Evolutionary conservation across 2,329 filamentous ascomycete species (phyloP), one percentile per base, ranked within the genome.

Genomic region (Arthrobotrys musiformis): DNA sequence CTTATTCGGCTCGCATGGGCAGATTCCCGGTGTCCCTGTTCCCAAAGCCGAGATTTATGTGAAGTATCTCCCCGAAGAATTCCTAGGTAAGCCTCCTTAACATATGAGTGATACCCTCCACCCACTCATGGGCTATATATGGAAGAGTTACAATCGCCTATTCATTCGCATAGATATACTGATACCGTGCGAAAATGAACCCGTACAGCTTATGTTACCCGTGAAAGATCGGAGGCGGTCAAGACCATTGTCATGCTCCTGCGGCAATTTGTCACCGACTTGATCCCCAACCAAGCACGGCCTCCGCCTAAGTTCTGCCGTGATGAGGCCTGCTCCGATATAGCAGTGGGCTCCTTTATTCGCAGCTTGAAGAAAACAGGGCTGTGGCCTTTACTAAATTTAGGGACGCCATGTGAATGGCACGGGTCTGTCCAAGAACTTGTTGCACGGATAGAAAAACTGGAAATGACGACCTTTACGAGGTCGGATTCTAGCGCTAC

Each of bases 181-280:
- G n/a, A n/a, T n/a, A n/a, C n/a, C n/a, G n/a, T n/a, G n/a, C n/a
- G n/a, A n/a, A n/a, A n/a, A n/a, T n/a, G n/a, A n/a, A n/a, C n/a
- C n/a, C 15, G 19, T 35, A 19, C 37, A 69, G 64, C 33, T 5
- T 69, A 69, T 37, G 35, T 69, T 4, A 22, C 28, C 2, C 26
- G n/a, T 2, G 64, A 69, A 50, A 60, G 64, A 61, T 7, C 8
- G 4, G 37, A 48, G 15, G 37, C 28, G 13, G 35, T 69, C 11
- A 15, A 19, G 7, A 22, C 46, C 1, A 35, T 69, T n/a, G 42
- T 50, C 17, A 35, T 13, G 1, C 5, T 58, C 15, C 28, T 69
- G 8, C 52, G 64, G 17, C 64, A 69, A 8, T 69, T 69, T 35
- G 28, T 61, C 11, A 69, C 40, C 15, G 64, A 69, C 7, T n/a